These are phyloP conservation scores for Penicillium paradoxum DNA, from an alignment of 495 filamentous ascomycete genomes.

Conservation along the genomic window DNA sequence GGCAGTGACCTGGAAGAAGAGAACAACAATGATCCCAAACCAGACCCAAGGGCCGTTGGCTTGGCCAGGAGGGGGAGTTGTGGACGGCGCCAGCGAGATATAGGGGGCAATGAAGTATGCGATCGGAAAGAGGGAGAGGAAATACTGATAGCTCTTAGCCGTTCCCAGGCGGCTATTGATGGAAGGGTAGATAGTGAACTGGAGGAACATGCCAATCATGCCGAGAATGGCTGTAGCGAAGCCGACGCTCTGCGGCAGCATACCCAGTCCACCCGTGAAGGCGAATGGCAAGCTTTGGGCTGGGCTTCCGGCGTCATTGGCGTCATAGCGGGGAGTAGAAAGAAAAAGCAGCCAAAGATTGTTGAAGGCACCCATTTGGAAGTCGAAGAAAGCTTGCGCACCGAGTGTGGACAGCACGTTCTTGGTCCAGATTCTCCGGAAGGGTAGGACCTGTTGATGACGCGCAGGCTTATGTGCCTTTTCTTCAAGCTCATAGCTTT, in stretches of 20 bases:
- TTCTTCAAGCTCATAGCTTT: conserved; percentile 42
- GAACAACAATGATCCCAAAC: conserved; percentile 60
- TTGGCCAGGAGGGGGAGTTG: conserved; percentile 52
- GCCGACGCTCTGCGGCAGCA: conserved; percentile 69
- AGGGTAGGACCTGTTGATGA: conserved; percentile 47
- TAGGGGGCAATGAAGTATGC: conserved; percentile 69
- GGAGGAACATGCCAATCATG: conserved; percentile 68
- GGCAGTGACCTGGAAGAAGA: conserved; percentile 69
- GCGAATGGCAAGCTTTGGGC: conserved; percentile 53
- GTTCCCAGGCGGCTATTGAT: conserved; percentile 66
- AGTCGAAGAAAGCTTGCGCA: conserved; percentile 64
- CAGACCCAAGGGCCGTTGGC: conserved; percentile 65
- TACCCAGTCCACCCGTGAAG: conserved; percentile 77
- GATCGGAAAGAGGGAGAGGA: conserved; percentile 67
- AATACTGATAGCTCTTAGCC: conserved; percentile 60
- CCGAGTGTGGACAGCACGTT: conserved; percentile 67
- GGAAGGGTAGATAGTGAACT: conserved; percentile 70
- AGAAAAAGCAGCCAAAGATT: conserved; percentile 82
- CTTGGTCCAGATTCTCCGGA: conserved; percentile 72
- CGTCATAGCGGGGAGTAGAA: conserved; percentile 67
- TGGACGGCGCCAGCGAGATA: conserved; percentile 63
- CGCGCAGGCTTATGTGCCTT: conserved; percentile 30
- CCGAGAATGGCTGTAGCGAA: conserved; percentile 76
- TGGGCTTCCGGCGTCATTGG: conserved; percentile 38
- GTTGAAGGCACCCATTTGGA: conserved; percentile 78